Percentiles rank a stretch among this genome's conserved stretches.
Evolutionary conservation across 805 yeast species (phyloP).

Genomic region (Candida incommunis): DNA sequence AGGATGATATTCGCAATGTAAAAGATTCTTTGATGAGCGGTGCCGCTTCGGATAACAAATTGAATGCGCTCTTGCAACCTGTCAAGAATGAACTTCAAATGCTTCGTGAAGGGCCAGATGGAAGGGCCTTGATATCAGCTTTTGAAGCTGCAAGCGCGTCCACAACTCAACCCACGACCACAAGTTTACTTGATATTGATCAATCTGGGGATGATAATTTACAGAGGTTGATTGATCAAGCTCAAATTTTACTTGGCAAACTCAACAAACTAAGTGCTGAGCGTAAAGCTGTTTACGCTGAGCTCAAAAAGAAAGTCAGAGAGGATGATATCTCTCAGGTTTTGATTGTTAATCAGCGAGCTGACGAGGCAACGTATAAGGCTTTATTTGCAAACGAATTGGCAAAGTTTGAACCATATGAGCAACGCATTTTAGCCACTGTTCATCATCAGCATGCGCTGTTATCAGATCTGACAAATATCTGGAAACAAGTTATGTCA

Average conservation of each 20-base stretch:
- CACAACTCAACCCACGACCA: conserved; percentile 12
- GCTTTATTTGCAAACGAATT: conserved; percentile 55
- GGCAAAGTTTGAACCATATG: conserved; percentile 58
- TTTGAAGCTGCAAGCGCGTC: conserved; percentile 11
- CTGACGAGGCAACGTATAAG: conserved; percentile 37
- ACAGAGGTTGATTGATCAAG: conserved; percentile 27
- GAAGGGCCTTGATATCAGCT: conserved; percentile 25
- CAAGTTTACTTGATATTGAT: conserved; percentile 56
- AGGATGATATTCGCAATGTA: conserved; percentile 15
- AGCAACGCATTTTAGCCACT: conserved; percentile 51
- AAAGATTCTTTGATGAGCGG: conserved; percentile 26
- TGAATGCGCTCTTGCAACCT: conserved; percentile 35
- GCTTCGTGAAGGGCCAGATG: conserved; percentile 31
- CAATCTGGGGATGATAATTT: conserved; percentile 26
- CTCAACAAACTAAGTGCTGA: conserved; percentile 51
- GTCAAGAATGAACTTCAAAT: conserved; percentile 29
- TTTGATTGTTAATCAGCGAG: conserved; percentile 49
- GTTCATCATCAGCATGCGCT: conserved; percentile 48
- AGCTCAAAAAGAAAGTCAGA: conserved; percentile 55
- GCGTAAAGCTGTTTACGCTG: conserved; percentile 43
- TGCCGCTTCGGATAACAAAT: conserved; percentile 36
- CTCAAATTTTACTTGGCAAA: conserved; percentile 47
- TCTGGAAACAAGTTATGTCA: conserved; percentile 32
- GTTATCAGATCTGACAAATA: conserved; percentile 31
- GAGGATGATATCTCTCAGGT: conserved; percentile 74